A percentile compares a stretch with the other conserved stretches of the same genome.
Evolutionary conservation across 208 protist genomes (phyloP).

Genomic region (Crithidia sp.): DNA sequence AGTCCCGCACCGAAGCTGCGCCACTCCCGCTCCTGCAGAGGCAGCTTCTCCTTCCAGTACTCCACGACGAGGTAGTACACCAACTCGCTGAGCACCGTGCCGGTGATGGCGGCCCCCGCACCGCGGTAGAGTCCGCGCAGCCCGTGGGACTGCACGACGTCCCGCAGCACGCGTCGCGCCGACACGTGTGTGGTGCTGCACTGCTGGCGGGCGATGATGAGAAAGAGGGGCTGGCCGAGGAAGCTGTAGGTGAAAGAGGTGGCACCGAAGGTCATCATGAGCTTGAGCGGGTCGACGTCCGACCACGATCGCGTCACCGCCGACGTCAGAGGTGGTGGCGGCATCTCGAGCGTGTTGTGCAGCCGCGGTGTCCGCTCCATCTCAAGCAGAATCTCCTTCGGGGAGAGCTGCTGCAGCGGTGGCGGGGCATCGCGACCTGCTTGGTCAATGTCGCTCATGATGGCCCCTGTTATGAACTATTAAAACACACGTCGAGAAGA

Average conservation of each 20-base stretch:
- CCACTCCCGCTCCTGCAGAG: constrained; percentile 61
- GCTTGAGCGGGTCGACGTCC: constrained; percentile 63
- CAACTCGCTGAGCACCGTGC: constrained; percentile 78
- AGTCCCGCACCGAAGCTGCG: constrained; percentile 77
- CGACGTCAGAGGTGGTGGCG: constrained; percentile 42
- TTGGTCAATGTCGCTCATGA: neutral
- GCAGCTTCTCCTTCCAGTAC: constrained; percentile 79
- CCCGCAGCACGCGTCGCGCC: constrained; percentile 45
- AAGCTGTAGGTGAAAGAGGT: constrained; percentile 76
- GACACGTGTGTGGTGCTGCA: constrained; percentile 50
- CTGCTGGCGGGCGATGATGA: constrained; percentile 83
- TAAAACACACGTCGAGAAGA: no score
- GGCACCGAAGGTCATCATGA: constrained; percentile 69
- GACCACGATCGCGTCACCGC: constrained; percentile 85
- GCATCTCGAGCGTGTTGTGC: constrained; percentile 28
- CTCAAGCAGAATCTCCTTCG: constrained; percentile 17
- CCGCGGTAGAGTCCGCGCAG: constrained; percentile 71
- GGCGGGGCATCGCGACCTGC: neutral
- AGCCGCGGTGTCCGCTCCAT: constrained; percentile 21
- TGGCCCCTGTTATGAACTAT: neutral
- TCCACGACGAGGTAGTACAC: constrained; percentile 80
- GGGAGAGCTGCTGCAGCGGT: constrained; percentile 5
- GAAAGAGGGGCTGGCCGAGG: constrained; percentile 72
- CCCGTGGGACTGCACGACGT: constrained; percentile 54
- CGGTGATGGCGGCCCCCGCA: constrained; percentile 58